Evolutionary conservation across 2,329 filamentous ascomycete species (phyloP).

Genomic region (Alternaria ventricosa): DNA sequence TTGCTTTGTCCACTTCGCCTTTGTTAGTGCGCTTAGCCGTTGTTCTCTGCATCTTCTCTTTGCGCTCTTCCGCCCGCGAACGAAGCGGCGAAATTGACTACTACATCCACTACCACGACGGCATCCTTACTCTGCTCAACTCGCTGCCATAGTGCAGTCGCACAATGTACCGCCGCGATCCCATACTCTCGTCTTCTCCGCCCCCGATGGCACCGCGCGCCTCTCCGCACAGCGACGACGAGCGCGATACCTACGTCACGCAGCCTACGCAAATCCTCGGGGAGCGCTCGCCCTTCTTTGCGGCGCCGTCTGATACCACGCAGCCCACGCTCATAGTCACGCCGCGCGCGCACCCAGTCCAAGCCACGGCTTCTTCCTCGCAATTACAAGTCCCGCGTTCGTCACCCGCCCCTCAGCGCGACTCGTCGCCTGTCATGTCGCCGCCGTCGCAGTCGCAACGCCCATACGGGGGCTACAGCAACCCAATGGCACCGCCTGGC

Average conservation of each 20-base stretch:
- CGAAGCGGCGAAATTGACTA: conserved; percentile 3
- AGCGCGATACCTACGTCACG: conserved; percentile 57
- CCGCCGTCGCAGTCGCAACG: conserved; percentile 68
- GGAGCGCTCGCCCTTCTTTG: conserved; percentile 37
- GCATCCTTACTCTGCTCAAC: not conserved
- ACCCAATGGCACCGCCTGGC: conserved; percentile 77
- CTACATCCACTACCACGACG: not conserved
- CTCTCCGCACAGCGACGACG: conserved; percentile 53
- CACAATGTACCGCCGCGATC: conserved; percentile 44
- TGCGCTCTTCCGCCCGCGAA: not conserved
- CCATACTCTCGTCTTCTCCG: conserved; percentile 44
- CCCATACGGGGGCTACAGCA: conserved; percentile 66
- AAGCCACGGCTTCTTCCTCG: conserved; percentile 28
- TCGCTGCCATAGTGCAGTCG: not conserved
- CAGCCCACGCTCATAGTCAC: conserved; percentile 68
- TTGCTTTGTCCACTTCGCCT: conserved; percentile 20
- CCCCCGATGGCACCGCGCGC: conserved; percentile 20
- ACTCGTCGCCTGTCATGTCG: conserved; percentile 49
- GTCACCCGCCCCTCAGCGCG: conserved; percentile 66
- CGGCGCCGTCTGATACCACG: conserved; percentile 49
- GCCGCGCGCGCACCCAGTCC: conserved; percentile 44
- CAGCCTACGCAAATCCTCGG: conserved; percentile 44
- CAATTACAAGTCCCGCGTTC: conserved; percentile 86
- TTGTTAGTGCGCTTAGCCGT: conserved; percentile 18
- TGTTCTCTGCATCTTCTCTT: conserved; percentile 7